Evolutionary conservation across 2,329 filamentous ascomycete genomes (phyloP).

Genomic region (Knufia petricola): DNA sequence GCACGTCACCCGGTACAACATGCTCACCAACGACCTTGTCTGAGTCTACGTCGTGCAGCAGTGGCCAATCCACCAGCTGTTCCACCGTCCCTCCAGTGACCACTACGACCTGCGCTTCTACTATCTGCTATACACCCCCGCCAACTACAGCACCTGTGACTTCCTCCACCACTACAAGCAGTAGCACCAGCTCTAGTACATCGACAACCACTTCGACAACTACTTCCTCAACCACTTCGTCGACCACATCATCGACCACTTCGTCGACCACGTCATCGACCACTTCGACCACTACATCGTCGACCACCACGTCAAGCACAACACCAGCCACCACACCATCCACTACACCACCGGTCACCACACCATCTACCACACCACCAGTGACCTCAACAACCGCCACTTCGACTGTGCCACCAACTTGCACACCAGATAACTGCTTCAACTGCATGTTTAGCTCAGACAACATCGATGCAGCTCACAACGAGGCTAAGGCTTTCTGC

Average conservation of each 20-base stretch:
- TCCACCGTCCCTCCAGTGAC: neutral
- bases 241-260: no score
- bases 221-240: neutral
- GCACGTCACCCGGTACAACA: neutral
- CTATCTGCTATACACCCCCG: slow-evolving; percentile 4
- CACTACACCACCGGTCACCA: neutral
- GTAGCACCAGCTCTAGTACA: neutral
- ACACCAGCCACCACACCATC: slow-evolving; percentile 2
- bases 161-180: neutral
- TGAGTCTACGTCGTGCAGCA: neutral
- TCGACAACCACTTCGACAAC: neutral
- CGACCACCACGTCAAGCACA: neutral
- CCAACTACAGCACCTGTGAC: neutral
- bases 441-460: neutral
- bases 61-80: neutral
- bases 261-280: neutral
- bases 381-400: neutral
- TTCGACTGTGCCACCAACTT: neutral
- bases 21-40: neutral
- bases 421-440: slow-evolving; percentile 7
- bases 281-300: neutral
- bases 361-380: neutral
- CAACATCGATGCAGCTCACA: slow-evolving; percentile 2
- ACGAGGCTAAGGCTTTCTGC: slow-evolving; percentile 1
- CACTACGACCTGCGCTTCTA: neutral